Evolutionary conservation across 495 filamentous ascomycete genomes (phyloP).

Genomic region (Astrothelium macrocarpum): DNA sequence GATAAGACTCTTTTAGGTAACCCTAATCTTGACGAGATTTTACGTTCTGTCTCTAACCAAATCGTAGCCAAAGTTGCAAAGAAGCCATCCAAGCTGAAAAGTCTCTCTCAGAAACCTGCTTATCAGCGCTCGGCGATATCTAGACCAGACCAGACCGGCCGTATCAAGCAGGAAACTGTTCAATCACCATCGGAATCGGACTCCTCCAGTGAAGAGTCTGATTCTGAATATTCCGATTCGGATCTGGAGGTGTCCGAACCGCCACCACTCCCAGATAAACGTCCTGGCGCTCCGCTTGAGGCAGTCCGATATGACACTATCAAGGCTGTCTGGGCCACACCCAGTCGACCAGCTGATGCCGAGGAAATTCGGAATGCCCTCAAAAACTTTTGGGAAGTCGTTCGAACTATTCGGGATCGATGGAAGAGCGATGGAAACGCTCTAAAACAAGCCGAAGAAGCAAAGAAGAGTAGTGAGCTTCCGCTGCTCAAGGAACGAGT

Average conservation of each 20-base stretch:
- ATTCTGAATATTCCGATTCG: conserved; percentile 43
- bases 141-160: background rate
- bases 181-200: conserved; percentile 23
- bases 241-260: conserved; percentile 42
- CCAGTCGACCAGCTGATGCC: conserved; percentile 34
- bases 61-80: conserved; percentile 15
- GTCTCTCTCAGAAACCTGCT: background rate
- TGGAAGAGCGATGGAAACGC: conserved; percentile 52
- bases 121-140: background rate
- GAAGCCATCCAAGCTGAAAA: conserved; percentile 14
- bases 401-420: conserved; percentile 50
- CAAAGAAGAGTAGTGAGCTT: conserved; percentile 39
- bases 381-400: conserved; percentile 51
- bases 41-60: background rate
- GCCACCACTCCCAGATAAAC: conserved; percentile 42
- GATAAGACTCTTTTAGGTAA: conserved; percentile 25
- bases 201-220: conserved; percentile 24
- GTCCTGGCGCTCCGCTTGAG: conserved; percentile 43
- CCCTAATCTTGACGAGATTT: background rate
- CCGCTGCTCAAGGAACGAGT: conserved; percentile 41
- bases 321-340: conserved; percentile 56
- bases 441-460: conserved; percentile 48
- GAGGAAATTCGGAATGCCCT: conserved; percentile 45
- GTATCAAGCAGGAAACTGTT: conserved; percentile 16
- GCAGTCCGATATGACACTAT: conserved; percentile 54